phyloP scores from a whole-genome alignment of 176 grass and related monocot genomes.

The Alloteropsis semialata region DNA sequence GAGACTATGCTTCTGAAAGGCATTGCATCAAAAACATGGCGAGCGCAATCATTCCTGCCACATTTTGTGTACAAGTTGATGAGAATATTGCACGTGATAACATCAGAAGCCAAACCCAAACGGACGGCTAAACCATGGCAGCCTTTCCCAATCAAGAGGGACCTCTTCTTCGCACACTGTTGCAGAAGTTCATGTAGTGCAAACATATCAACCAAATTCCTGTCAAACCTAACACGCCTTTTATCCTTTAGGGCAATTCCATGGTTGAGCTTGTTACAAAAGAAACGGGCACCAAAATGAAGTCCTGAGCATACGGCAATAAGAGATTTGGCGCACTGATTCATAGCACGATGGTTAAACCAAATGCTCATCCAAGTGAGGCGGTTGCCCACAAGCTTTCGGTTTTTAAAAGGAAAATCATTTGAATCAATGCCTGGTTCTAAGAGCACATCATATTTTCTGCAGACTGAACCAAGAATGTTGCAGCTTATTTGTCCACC shows the following conservation, averaged over 20 bases:
- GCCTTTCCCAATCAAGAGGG: conserved; percentile 41
- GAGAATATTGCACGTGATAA: conserved; percentile 56
- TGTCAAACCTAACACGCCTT: conserved; percentile 24
- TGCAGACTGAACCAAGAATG: not conserved
- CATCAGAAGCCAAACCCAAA: conserved; percentile 51
- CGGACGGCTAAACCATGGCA: conserved; percentile 59
- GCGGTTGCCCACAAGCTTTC: not conserved
- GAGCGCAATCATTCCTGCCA: conserved; percentile 41
- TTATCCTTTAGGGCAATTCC: conserved; percentile 14
- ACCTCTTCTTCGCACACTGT: conserved; percentile 41
- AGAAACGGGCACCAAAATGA: conserved; percentile 24
- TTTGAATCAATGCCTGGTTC: conserved; percentile 2
- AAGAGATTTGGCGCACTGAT: not conserved
- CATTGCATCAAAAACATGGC: conserved; percentile 55
- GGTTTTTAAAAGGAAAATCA: conserved; percentile 5
- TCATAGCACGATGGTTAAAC: conserved; percentile 12
- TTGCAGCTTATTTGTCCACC: conserved; percentile 1
- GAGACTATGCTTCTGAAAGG: conserved; percentile 48
- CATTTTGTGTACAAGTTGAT: conserved; percentile 69
- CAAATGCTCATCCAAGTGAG: conserved; percentile 34
- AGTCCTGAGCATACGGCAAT: conserved; percentile 8
- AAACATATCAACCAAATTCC: conserved; percentile 18
- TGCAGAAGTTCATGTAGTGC: conserved; percentile 37
- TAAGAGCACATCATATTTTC: not conserved
- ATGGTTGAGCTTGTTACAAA: conserved; percentile 25